Evolutionary conservation across 169 alveolate genomes (phyloP), one percentile per base, ranked within the genome.

Genomic region (Blepharisma undulans): DNA sequence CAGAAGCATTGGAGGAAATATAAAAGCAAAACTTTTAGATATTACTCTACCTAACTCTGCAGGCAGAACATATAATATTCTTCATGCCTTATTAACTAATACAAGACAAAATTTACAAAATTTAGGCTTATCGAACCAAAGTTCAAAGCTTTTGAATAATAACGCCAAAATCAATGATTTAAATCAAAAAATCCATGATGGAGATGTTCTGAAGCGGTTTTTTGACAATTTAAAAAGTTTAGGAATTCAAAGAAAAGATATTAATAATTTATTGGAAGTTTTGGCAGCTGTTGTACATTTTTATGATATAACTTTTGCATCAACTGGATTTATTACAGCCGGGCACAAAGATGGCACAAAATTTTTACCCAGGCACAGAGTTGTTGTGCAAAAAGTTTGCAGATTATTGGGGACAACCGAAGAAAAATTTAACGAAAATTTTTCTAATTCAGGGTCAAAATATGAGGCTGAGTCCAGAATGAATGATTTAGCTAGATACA

Each of bases 11-110:
- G 91, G 91, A 19, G 80, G 74, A 3, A 72, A 5, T 29, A 25
- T 86, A 1, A 60, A 72, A 12, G 80, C 91, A 6, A 71, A 86
- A 22, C 25, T 86, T 8, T 85, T 86, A n/a, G 91, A 86, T 32
- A 25, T n/a, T 30, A 22, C 84, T 25, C 61, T 86, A 7, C 91
- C 91, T 32, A 29, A 29, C 7, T 22, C 84, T 7, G 72, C 80
- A 66, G 84, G 84, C 29, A 60, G 36, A n/a, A 66, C 84, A 66
- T 86, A 71, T 72, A 86, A 86, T 25, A 29, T 86, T 22, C 91
- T 86, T 12, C 91, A 86, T 72, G 48, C 84, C 4, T 71, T 86
- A 22, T 22, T 71, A 21, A 32, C 36, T 2, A 85, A 34, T 10
- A 72, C 36, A 19, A 86, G 72, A 32, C 29, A 29, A 12, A 27